phyloP scores from a whole-genome alignment of 2,329 filamentous ascomycete genomes.

The Fusarium foetens region DNA sequence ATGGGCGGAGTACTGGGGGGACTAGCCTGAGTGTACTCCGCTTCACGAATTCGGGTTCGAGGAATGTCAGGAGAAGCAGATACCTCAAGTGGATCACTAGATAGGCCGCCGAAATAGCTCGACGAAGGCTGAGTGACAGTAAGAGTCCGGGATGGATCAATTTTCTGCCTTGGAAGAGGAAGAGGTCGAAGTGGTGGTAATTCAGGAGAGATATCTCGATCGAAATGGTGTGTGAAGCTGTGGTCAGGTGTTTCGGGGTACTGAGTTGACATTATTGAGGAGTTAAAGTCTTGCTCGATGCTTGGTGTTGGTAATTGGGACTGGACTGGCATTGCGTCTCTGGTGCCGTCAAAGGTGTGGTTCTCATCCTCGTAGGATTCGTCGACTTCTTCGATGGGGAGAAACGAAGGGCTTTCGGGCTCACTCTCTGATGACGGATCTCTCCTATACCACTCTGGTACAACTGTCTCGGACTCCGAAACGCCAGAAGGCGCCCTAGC shows the following conservation, averaged over 20 bases:
- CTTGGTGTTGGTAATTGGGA: constrained; percentile 32
- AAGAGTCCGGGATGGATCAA: constrained; percentile 51
- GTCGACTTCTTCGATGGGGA: constrained; percentile 34
- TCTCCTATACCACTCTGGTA: constrained; percentile 28
- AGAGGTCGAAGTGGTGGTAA: constrained; percentile 51
- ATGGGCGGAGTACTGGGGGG: constrained; percentile 61
- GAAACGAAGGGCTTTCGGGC: constrained; percentile 30
- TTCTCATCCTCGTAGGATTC: constrained; percentile 10
- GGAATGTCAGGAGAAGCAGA: constrained; percentile 55
- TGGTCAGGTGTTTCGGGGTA: constrained; percentile 38
- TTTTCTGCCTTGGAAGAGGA: constrained; percentile 43
- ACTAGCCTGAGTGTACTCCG: constrained; percentile 54
- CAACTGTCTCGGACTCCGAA: constrained; percentile 41
- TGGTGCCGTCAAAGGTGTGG: constrained; percentile 29
- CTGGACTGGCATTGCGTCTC: constrained; percentile 15
- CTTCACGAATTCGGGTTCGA: constrained; percentile 46
- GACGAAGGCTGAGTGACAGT: constrained; percentile 52
- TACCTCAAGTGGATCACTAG: constrained; percentile 56
- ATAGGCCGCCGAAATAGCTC: constrained; percentile 53
- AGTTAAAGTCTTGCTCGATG: constrained; percentile 22
- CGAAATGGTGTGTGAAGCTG: constrained; percentile 30
- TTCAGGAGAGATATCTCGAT: constrained; percentile 48
- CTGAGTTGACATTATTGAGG: constrained; percentile 3
- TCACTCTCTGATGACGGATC: constrained; percentile 24
- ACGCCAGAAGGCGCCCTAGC: constrained; percentile 34